Percentiles rank a stretch among this genome's conserved stretches.
Evolutionary conservation across 352 stramenopile species (phyloP).

Genomic region (Saprolegnia parasitica): DNA sequence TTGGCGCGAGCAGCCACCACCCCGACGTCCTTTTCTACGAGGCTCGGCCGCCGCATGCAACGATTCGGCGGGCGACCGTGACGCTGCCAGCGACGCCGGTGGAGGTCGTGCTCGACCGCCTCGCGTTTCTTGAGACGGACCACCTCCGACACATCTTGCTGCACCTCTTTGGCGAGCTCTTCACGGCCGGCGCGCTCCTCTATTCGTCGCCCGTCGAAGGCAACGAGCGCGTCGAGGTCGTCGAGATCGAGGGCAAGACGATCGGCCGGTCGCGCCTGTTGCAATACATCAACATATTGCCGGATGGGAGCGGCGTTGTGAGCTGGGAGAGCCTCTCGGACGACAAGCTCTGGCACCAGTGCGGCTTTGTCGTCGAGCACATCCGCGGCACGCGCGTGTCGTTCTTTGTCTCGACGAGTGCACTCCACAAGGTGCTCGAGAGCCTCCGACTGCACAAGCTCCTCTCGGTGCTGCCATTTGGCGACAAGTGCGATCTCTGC

Average conservation of each 20-base stretch:
- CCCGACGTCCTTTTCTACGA: constrained; percentile 2
- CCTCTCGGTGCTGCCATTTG: neutral
- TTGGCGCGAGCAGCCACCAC: neutral
- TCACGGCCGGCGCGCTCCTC: constrained; percentile 1
- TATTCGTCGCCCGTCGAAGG: neutral
- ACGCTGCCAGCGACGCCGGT: neutral
- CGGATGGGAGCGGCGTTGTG: neutral
- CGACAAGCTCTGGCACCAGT: neutral
- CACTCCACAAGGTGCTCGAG: neutral
- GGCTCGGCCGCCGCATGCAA: neutral
- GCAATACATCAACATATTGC: neutral
- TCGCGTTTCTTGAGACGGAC: constrained; percentile 2
- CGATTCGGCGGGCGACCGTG: neutral
- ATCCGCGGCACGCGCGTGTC: neutral
- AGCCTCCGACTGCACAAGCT: neutral
- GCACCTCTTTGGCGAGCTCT: neutral
- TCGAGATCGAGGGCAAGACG: constrained; percentile 2
- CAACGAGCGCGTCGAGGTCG: neutral
- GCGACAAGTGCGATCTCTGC: constrained; percentile 2
- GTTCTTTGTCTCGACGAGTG: neutral
- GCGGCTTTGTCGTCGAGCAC: neutral
- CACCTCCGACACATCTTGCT: constrained; percentile 1
- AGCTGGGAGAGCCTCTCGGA: neutral
- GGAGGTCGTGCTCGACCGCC: neutral
- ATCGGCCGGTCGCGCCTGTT: neutral